Evolutionary conservation across 768 basidiomycete genomes (phyloP).

Genomic region (Tephrocybe sp.): DNA sequence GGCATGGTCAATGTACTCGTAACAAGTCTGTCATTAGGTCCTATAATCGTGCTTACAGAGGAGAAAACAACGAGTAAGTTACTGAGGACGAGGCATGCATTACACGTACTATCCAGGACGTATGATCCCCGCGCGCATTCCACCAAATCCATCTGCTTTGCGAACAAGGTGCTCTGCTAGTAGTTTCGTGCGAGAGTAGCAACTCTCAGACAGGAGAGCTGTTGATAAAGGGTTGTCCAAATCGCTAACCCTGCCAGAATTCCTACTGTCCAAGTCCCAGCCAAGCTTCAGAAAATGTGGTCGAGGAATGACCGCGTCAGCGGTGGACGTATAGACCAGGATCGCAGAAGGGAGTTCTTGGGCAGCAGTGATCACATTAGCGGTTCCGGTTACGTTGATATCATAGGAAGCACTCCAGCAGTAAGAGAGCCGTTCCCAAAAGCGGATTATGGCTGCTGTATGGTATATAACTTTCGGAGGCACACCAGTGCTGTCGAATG

Average conservation of each 20-base stretch:
- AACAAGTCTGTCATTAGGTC: conserved; percentile 31
- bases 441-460: conserved; percentile 56
- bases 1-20: conserved; percentile 31
- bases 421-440: conserved; percentile 47
- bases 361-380: conserved; percentile 47
- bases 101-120: conserved; percentile 31
- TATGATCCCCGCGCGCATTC: conserved; percentile 43
- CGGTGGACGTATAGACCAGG: conserved; percentile 45
- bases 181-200: conserved; percentile 57
- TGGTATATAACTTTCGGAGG: conserved; percentile 50
- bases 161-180: conserved; percentile 53
- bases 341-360: conserved; percentile 38
- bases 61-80: neutral
- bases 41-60: conserved; percentile 28
- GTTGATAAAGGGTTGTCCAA: conserved; percentile 47
- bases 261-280: conserved; percentile 19
- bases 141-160: conserved; percentile 47
- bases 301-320: conserved; percentile 46
- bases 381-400: conserved; percentile 49
- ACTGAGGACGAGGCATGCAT: neutral
- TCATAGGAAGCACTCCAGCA: conserved; percentile 44
- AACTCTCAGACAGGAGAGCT: conserved; percentile 35
- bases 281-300: conserved; percentile 30
- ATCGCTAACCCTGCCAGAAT: conserved; percentile 36
- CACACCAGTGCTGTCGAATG: conserved; percentile 41